These are phyloP conservation scores for Thalassiosira exigua DNA, from an alignment of 352 stramenopile genomes.

Conservation along the genomic window DNA sequence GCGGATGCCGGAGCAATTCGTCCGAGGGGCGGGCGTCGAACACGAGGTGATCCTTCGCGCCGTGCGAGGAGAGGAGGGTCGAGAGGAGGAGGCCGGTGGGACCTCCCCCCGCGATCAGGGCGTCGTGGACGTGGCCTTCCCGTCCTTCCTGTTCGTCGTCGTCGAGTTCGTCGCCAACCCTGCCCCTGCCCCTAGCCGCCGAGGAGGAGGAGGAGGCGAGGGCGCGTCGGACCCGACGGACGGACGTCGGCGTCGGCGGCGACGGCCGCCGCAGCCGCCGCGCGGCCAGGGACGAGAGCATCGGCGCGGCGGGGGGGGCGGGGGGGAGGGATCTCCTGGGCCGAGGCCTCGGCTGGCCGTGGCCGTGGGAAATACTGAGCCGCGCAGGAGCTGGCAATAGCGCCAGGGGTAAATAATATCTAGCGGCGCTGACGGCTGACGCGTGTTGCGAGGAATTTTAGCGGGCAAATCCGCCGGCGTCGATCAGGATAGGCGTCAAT, in stretches of 20 bases:
- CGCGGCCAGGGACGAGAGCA: slow-evolving; percentile 16
- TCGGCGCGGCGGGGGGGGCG: not conserved
- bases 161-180: not conserved
- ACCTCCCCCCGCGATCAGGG: slow-evolving; percentile 76
- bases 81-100: slow-evolving; percentile 76
- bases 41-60: slow-evolving; percentile 58
- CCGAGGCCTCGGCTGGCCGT: too few species aligned
- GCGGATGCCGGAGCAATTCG: slow-evolving; percentile 85
- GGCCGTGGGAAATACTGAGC: too few species aligned
- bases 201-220: not conserved
- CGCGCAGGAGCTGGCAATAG: too few species aligned
- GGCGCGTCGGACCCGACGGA: not conserved
- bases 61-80: slow-evolving; percentile 67
- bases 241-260: slow-evolving; percentile 12
- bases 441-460: too few species aligned
- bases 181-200: not conserved
- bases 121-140: slow-evolving; percentile 27
- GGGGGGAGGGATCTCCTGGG: too few species aligned
- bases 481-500: too few species aligned
- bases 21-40: slow-evolving; percentile 63
- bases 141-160: too few species aligned
- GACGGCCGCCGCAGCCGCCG: slow-evolving; percentile 26
- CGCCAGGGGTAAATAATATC: too few species aligned
- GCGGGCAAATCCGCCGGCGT: too few species aligned
- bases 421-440: too few species aligned